phyloP scores from a whole-genome alignment of 73 alveolate genomes.

The Effrenium voratum region DNA sequence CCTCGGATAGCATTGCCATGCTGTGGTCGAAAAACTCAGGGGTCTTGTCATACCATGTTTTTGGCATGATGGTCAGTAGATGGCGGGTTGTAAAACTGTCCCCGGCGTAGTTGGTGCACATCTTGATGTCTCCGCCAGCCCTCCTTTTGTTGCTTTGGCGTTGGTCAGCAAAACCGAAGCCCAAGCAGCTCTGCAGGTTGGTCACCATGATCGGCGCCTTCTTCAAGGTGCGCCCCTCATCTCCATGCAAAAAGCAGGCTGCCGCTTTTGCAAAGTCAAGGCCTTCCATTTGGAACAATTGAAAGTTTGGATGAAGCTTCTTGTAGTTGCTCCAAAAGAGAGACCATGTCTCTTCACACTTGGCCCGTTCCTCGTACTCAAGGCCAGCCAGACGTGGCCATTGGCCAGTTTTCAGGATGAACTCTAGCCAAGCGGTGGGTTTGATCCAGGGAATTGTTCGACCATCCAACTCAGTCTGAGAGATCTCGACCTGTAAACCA shows the following conservation, averaged over 20 bases:
- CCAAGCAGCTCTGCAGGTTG: background rate
- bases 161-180: background rate
- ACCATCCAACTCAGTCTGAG: no score
- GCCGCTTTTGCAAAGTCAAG: background rate
- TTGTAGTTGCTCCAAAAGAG: background rate
- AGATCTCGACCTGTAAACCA: background rate
- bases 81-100: background rate
- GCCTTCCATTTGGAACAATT: background rate
- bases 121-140: background rate
- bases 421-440: background rate
- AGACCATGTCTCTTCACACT: background rate
- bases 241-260: background rate
- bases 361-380: background rate
- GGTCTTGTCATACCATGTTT: background rate
- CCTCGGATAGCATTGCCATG: background rate
- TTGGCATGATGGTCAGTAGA: background rate
- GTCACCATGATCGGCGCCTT: background rate
- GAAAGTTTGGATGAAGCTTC: background rate
- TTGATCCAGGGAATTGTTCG: background rate
- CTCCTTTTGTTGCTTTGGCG: background rate
- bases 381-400: background rate
- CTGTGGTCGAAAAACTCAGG: background rate
- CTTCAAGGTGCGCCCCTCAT: conserved; percentile 37
- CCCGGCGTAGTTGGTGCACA: background rate
- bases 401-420: background rate